Evolutionary conservation across 129 eudicot genomes (phyloP), one percentile per base, ranked within the genome.

Genomic region (Arctium minus): DNA sequence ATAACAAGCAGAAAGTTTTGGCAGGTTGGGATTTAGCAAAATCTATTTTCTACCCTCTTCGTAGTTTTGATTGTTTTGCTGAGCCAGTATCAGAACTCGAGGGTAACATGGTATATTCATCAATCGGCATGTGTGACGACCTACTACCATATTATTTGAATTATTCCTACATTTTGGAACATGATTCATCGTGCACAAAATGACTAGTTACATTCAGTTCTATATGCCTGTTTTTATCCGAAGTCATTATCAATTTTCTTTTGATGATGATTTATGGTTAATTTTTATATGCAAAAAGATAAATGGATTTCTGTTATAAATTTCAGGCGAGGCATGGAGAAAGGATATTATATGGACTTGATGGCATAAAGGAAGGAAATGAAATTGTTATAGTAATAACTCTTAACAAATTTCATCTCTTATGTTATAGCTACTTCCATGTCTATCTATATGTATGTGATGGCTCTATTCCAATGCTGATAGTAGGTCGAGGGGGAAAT

Each of bases 401-500:
- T 31, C 81, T 56, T 42, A 74, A 56, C 72, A 71, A 27, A 48
- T 69, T 82, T 53, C 13, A 70, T 77, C 22, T 86, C n/a, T 56
- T 30, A 36, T 13, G 30, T 18, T 80, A 32, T 62, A 56, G 79
- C 31, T 75, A 85, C 48, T 77, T 72, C 3, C 48, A 76, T 75
- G 8, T 75, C 31, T 73, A 71, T 80, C 15, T 74, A 72, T 75
- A 6, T 73, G 73, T 80, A 38, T 74, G 65, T 74, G 77, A 79
- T 85, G 82, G 42, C 33, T 30, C 17, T 81, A 76, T 32, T 22
- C 64, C 40, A 62, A 72, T 81, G 79, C 35, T 86, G 82, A 85
- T 81, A 50, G 73, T 76, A 95, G 98, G 98, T 92, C 76, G 98
- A 95, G 87, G 98, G 98, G 75, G 98, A 95, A 85, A 83, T 90